Base-by-base conservation (phyloP, 176 grass and related monocot genomes). In the Miscanthus lutarioriparius region DNA sequence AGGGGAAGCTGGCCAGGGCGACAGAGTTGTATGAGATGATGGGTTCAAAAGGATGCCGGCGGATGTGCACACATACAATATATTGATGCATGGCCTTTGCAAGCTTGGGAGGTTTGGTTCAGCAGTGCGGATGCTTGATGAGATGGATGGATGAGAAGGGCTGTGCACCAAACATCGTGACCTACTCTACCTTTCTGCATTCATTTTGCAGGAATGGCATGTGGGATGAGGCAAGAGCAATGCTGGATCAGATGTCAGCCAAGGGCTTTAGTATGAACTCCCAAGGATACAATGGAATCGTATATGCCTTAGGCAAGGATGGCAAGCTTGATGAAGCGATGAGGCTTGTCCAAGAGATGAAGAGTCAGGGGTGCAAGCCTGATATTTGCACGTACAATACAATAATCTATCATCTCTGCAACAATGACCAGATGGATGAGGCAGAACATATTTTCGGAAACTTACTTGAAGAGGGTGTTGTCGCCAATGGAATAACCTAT, bases 361-460 rank as follows among this genome's bases (percentile, higher is more conserved):
- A 82, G 79, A 87, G 23, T 79, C 63, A 76, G 62, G 87, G 89
- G 22, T 98, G 82, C 85, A 95, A 89, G 77, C 93, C 93, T 78
- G 96, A 95, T 86, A 85, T 92, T 85, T 93, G 90, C 89, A 92
- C 87, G 1, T 95, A 88, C 64, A 98, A 93, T 92, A 86, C 93
- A 69, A 76, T 98, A 83, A 92, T 98, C 44, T 89, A 74, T 75
- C 93, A 93, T 86, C 59, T 98, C 17, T 98, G 96, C 69, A 83
- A 81, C 19, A 74, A 74, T 65, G 79, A 88, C 49, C 83, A 63
- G 89, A 93, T 90, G 54, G 89, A 98, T 56, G 91, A 88, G 64
- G 96, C 93, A 16, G 77, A 85, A 20, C 20, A 82, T 78, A 61
- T 95, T 19, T 98, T 88, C 81, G 49, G 90, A 71, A 92, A 93